Evolutionary conservation across 2,329 filamentous ascomycete genomes (phyloP), one percentile per base, ranked within the genome.

Genomic region (Sordariomycetes sp.): DNA sequence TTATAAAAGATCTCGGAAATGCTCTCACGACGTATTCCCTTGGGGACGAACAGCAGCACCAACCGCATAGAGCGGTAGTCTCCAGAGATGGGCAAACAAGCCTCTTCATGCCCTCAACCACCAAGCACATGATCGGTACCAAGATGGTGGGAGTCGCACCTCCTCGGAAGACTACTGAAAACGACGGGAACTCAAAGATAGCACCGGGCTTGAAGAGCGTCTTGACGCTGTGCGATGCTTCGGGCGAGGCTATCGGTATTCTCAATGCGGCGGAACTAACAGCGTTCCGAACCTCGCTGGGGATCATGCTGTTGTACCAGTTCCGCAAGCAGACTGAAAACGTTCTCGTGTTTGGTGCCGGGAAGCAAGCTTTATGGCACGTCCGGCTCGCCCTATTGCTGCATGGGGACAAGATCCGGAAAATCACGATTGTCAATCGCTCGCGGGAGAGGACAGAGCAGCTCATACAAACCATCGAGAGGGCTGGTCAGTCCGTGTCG

Each of bases 211-310:
- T 28, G n/a, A 9, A 28, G 8, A 28, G 76, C 35, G 70, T 68
- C 15, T 52, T 81, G 12, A 78, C 74, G 0, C 59, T 82, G 1
- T 64, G 79, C 21, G 75, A 79, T 44, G 56, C 58, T 11, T 48
- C 58, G 20, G 76, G 78, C 9, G 58, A 64, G n/a, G 72, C 75
- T 1, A 66, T 72, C 14, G 80, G 72, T 2, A 55, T 82, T 14
- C 60, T 85, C 39, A 82, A 81, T 44, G 79, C 79, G 0, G 73
- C 74, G 38, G 79, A 82, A 44, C 58, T 84, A 14, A 84, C 79
- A 0, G 77, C 77, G 2, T 84, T 83, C 55, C 69, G 79, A 30
- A 84, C 80, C 0, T 75, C 79, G 0, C 59, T 84, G 10, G 72
- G 73, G 0, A 70, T 72, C 10, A 72, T 79, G 37, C 63, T 82